phyloP scores from a whole-genome alignment of 2,329 filamentous ascomycete species.

The Microdochium paspali region DNA sequence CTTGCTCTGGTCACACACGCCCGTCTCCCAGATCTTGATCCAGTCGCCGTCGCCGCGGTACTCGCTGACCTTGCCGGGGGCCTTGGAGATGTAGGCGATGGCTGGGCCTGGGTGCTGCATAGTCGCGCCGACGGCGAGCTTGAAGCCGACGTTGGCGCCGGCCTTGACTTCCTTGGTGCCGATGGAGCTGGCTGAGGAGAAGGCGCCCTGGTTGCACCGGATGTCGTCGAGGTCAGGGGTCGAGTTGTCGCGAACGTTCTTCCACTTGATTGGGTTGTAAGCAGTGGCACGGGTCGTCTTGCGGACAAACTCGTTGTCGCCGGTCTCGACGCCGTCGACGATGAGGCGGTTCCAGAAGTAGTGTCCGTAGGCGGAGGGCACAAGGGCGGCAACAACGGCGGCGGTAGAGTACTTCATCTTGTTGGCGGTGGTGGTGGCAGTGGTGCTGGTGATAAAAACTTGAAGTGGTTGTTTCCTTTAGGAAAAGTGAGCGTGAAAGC shows the following conservation, averaged over 20 bases:
- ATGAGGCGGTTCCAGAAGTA: constrained; percentile 18
- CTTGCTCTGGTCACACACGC: neutral
- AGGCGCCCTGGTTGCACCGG: constrained; percentile 19
- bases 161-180: neutral
- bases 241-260: constrained; percentile 12
- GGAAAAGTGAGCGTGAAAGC: neutral
- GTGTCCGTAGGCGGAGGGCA: constrained; percentile 13
- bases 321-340: constrained; percentile 12
- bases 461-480: neutral
- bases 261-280: constrained; percentile 18
- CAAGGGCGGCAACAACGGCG: constrained; percentile 7
- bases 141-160: constrained; percentile 1
- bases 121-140: constrained; percentile 2
- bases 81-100: neutral
- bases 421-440: neutral
- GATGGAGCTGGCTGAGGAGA: constrained; percentile 3
- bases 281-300: constrained; percentile 13
- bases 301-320: constrained; percentile 12
- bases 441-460: neutral
- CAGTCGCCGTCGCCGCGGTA: constrained; percentile 18
- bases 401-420: constrained; percentile 11
- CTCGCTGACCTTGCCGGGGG: constrained; percentile 6
- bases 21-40: constrained; percentile 10
- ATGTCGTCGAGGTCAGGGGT: constrained; percentile 12
- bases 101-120: constrained; percentile 3